A percentile compares a stretch with the other conserved stretches of the same genome.
Conservation (phyloP, 768 basidiomycete genomes). For the Calocera viscosa region DNA sequence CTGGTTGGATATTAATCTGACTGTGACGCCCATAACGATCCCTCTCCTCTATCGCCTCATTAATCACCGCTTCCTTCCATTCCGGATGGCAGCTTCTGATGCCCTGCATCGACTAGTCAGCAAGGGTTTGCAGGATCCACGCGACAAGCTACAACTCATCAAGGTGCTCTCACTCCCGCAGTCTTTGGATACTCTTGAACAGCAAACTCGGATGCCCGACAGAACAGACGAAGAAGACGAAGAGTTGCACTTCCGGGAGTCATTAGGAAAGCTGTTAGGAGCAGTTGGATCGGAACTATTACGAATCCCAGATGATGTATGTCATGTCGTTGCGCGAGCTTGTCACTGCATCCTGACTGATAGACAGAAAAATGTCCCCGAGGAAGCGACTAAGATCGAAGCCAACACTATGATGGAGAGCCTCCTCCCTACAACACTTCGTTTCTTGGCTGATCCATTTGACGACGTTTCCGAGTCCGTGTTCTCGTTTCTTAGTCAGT, state of each 20-base stretch:
- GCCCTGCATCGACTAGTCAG: constrained; percentile 71
- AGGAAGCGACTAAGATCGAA: constrained; percentile 49
- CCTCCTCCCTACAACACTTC: constrained; percentile 67
- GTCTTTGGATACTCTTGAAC: constrained; percentile 68
- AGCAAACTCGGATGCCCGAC: constrained; percentile 56
- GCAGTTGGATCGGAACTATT: constrained; percentile 67
- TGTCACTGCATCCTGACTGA: not conserved
- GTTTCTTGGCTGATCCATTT: constrained; percentile 79
- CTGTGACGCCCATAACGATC: constrained; percentile 81
- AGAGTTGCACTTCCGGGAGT: constrained; percentile 69
- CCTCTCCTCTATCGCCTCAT: constrained; percentile 74
- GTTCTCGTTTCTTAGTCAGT: constrained; percentile 62
- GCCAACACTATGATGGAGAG: constrained; percentile 52
- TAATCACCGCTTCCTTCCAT: constrained; percentile 59
- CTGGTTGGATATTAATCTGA: constrained; percentile 96
- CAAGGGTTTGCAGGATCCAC: constrained; percentile 85
- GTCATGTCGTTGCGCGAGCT: constrained; percentile 16
- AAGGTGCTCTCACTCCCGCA: constrained; percentile 77
- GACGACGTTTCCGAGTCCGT: constrained; percentile 81
- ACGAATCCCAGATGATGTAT: constrained; percentile 67
- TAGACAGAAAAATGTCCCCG: constrained; percentile 24
- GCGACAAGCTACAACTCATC: constrained; percentile 79
- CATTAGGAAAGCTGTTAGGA: constrained; percentile 72
- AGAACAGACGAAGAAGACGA: constrained; percentile 77
- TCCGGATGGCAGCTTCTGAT: constrained; percentile 72